Percentiles rank a stretch among this genome's conserved stretches.
These are phyloP conservation scores for Spatholobus suberectus DNA, from an alignment of 306 rosid species.

Conservation along the genomic window DNA sequence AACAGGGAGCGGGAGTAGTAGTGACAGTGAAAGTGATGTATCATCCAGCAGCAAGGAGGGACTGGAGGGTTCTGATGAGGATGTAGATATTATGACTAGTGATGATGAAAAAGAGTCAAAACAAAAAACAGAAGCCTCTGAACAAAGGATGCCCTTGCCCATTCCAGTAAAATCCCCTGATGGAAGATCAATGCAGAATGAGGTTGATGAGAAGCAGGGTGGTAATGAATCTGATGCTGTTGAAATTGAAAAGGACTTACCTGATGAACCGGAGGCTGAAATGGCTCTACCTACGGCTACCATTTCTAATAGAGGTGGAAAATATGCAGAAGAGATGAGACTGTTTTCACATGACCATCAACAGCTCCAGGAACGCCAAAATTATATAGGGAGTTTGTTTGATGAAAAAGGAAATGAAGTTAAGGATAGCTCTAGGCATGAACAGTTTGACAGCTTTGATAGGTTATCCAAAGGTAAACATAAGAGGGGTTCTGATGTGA, in stretches of 20 bases:
- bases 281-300: conserved; percentile 43
- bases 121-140: conserved; percentile 59
- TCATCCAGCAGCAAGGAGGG: conserved; percentile 85
- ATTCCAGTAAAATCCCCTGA: conserved; percentile 63
- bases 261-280: conserved; percentile 64
- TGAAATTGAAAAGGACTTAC: conserved; percentile 73
- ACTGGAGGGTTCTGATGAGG: conserved; percentile 85
- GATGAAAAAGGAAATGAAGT: conserved; percentile 63
- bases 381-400: conserved; percentile 71
- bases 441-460: conserved; percentile 76
- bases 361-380: conserved; percentile 65
- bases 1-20: conserved; percentile 84
- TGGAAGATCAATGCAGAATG: conserved; percentile 56
- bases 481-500: conserved; percentile 67
- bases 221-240: conserved; percentile 69
- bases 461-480: conserved; percentile 65
- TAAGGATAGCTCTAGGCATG: conserved; percentile 61
- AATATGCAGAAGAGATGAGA: conserved; percentile 51
- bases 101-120: conserved; percentile 92
- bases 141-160: conserved; percentile 55
- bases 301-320: conserved; percentile 46
- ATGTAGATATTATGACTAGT: conserved; percentile 96
- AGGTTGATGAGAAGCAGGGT: conserved; percentile 68
- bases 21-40: conserved; percentile 92
- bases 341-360: conserved; percentile 58